These are phyloP conservation scores for Geosmithia putterillii DNA, from an alignment of 2,329 filamentous ascomycete genomes.

Conservation along the genomic window DNA sequence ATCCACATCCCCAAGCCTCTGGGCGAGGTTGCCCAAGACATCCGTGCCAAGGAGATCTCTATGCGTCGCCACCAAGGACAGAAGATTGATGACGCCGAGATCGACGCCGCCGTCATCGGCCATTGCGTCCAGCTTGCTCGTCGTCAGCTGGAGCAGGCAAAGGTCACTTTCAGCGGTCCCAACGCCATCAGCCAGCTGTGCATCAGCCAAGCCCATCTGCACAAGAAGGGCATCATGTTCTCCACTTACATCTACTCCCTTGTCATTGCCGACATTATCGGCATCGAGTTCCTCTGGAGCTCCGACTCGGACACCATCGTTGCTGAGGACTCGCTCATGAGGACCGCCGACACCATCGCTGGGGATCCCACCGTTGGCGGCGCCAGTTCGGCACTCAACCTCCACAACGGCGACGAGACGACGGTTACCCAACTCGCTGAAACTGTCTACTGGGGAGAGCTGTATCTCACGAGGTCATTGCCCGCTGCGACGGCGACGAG, in stretches of 20 bases:
- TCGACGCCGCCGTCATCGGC: constrained; percentile 7
- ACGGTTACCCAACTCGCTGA: constrained; percentile 8
- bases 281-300: constrained; percentile 12
- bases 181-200: constrained; percentile 8
- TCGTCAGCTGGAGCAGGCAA: constrained; percentile 7
- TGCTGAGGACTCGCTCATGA: constrained; percentile 7
- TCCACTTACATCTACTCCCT: constrained; percentile 11
- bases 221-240: constrained; percentile 15
- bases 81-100: constrained; percentile 5
- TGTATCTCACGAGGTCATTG: constrained; percentile 11
- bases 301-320: constrained; percentile 13
- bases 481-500: constrained; percentile 11
- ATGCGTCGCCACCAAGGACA: constrained; percentile 5
- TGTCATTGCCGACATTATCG: constrained; percentile 10
- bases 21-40: constrained; percentile 9
- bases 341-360: constrained; percentile 9
- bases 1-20: constrained; percentile 10
- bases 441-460: constrained; percentile 12
- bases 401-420: constrained; percentile 10
- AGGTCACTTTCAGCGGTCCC: constrained; percentile 6
- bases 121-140: constrained; percentile 11
- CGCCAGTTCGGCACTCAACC: constrained; percentile 10
- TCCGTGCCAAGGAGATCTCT: constrained; percentile 6
- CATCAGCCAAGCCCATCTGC: constrained; percentile 11
- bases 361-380: constrained; percentile 9